phyloP scores from a whole-genome alignment of 2,329 filamentous ascomycete genomes.

The Colletotrichum truncatum region DNA sequence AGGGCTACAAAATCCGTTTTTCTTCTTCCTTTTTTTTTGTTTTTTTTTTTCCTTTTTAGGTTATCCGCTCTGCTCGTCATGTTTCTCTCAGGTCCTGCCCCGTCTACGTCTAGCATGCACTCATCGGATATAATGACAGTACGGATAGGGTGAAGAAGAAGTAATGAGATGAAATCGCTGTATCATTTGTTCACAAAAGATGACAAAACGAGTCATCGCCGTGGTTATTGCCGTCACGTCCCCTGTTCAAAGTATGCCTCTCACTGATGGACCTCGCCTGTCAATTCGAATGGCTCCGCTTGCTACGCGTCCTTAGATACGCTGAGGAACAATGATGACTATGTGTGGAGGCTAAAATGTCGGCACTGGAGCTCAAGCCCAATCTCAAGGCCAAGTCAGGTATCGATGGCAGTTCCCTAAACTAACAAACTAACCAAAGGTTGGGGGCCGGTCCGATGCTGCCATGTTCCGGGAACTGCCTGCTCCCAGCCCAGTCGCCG shows the following conservation, averaged over 20 bases:
- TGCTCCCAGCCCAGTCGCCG: not conserved
- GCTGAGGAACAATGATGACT: too few species aligned
- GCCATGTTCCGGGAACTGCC: constrained; percentile 8
- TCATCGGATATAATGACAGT: not conserved
- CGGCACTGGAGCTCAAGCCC: too few species aligned
- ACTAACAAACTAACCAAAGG: not conserved
- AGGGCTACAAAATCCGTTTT: not conserved
- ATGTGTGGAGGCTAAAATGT: too few species aligned
- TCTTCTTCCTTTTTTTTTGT: not conserved
- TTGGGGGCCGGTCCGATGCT: constrained; percentile 12
- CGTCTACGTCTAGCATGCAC: too few species aligned
- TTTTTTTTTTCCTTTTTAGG: not conserved
- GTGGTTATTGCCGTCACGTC: too few species aligned
- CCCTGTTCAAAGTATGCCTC: too few species aligned
- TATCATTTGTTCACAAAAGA: not conserved
- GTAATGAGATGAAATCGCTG: not conserved
- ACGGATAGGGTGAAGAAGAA: not conserved
- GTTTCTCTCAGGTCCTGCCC: not conserved
- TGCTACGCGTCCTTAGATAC: too few species aligned
- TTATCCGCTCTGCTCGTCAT: not conserved
- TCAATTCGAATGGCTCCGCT: too few species aligned
- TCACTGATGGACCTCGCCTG: too few species aligned
- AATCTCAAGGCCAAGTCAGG: too few species aligned
- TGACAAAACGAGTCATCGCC: not conserved
- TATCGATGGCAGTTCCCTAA: not conserved